Evolutionary conservation across 2,329 filamentous ascomycete species (phyloP).

Genomic region (Intubia oerlemansii): DNA sequence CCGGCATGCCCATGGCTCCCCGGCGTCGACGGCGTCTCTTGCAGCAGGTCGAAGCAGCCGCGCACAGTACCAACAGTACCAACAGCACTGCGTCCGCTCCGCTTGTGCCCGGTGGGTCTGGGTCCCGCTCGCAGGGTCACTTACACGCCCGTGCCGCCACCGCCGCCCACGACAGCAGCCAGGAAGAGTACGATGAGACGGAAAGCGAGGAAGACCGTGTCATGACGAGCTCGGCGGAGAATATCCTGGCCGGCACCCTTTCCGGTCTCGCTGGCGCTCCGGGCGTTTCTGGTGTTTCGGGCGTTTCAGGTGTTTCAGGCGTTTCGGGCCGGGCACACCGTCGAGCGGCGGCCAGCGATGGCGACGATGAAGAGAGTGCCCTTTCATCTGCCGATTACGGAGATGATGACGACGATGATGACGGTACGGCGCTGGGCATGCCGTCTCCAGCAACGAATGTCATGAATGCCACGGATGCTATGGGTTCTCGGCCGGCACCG

Average conservation of each 20-base stretch:
- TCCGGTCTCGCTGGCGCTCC: too few species aligned
- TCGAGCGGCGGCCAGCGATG: slow-evolving; percentile 14
- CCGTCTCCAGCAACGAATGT: too few species aligned
- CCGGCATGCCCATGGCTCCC: slow-evolving; percentile 29
- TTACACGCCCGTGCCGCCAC: too few species aligned
- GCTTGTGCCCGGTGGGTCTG: too few species aligned
- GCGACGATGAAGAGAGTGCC: slow-evolving; percentile 16
- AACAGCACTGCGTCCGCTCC: slow-evolving; percentile 16
- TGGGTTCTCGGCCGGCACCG: slow-evolving; percentile 16
- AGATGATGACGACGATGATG: slow-evolving; percentile 42
- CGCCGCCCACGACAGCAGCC: slow-evolving; percentile 62
- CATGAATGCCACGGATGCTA: background rate
- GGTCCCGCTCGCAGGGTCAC: too few species aligned
- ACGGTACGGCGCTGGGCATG: slow-evolving; percentile 57
- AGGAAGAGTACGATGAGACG: slow-evolving; percentile 87
- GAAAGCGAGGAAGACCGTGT: slow-evolving; percentile 68
- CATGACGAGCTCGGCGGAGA: too few species aligned
- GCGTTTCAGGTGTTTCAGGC: too few species aligned
- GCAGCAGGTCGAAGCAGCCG: slow-evolving; percentile 12
- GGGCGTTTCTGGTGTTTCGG: too few species aligned
- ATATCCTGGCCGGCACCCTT: too few species aligned
- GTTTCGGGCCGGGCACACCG: slow-evolving; percentile 1
- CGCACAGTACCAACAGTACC: slow-evolving; percentile 9
- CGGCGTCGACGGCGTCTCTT: slow-evolving; percentile 34
- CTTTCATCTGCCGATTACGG: too few species aligned